A percentile compares a stretch with the other conserved stretches of the same genome.
phyloP scores from a whole-genome alignment of 306 rosid genomes.

The Oxytropis ochrocephala region DNA sequence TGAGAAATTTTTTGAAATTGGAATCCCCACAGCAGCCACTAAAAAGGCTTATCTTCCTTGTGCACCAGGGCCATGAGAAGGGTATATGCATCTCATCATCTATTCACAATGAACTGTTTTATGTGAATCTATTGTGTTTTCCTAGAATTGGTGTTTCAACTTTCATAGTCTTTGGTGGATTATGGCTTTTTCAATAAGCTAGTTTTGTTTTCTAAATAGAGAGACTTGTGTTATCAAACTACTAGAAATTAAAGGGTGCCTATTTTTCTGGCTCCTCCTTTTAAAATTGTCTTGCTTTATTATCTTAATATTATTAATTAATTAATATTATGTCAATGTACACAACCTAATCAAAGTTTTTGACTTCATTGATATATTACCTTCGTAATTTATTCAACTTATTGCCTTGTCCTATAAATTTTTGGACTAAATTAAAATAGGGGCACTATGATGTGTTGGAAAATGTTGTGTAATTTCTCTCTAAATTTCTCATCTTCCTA shows the following conservation, averaged over 20 bases:
- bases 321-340: constrained; percentile 18
- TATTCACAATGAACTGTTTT: constrained; percentile 68
- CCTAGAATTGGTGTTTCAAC: constrained; percentile 35
- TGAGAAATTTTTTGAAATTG: constrained; percentile 39
- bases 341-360: constrained; percentile 32
- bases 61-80: constrained; percentile 27
- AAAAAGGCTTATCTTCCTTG: constrained; percentile 27
- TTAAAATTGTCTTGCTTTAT: constrained; percentile 18
- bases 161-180: constrained; percentile 43
- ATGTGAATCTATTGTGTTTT: constrained; percentile 55
- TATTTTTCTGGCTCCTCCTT: constrained; percentile 54
- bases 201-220: constrained; percentile 33
- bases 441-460: no score
- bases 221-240: not conserved
- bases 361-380: constrained; percentile 25
- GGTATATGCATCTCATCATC: constrained; percentile 60
- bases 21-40: constrained; percentile 41
- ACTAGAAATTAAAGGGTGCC: constrained; percentile 39
- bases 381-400: not conserved
- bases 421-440: not conserved
- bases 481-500: not conserved
- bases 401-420: not conserved
- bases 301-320: not conserved
- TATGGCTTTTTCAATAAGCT: constrained; percentile 23
- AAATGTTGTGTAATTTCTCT: not conserved